These are phyloP conservation scores for Orychophragmus violaceus DNA, from an alignment of 345 rosid species.

Conservation along the genomic window DNA sequence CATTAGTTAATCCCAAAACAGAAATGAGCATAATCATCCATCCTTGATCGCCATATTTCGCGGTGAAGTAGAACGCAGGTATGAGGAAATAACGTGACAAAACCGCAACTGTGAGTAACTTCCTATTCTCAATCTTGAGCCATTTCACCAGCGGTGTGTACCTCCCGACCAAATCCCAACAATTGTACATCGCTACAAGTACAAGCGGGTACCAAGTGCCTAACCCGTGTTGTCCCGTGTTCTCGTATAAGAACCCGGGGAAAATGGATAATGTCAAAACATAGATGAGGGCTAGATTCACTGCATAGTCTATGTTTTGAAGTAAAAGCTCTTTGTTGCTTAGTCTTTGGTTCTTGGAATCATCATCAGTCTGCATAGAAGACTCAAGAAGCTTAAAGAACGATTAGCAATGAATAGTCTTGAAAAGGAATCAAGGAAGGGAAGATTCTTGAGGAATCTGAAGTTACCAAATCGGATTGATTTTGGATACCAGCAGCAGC, in stretches of 20 bases:
- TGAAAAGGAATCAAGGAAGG: background rate
- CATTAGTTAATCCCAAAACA: constrained; percentile 67
- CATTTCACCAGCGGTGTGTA: constrained; percentile 50
- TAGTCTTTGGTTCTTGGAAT: constrained; percentile 35
- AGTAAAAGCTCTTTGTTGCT: constrained; percentile 47
- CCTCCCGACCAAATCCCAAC: constrained; percentile 58
- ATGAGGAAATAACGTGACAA: constrained; percentile 55
- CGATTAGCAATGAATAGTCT: background rate
- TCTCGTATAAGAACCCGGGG: constrained; percentile 78
- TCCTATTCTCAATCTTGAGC: constrained; percentile 64
- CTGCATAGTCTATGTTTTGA: constrained; percentile 59
- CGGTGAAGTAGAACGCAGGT: constrained; percentile 86
- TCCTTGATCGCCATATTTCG: constrained; percentile 81
- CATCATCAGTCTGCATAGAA: constrained; percentile 39
- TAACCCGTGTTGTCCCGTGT: constrained; percentile 63
- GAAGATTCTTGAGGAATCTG: background rate
- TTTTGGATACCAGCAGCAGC: constrained; percentile 80
- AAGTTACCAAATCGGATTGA: constrained; percentile 23
- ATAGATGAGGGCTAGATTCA: constrained; percentile 56
- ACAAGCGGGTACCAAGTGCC: constrained; percentile 72
- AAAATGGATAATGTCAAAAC: constrained; percentile 68
- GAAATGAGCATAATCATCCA: constrained; percentile 80
- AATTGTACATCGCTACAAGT: constrained; percentile 56
- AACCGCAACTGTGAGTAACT: constrained; percentile 39
- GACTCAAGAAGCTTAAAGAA: background rate